Conservation (phyloP, 495 filamentous ascomycete genomes). For the Trichocladium antarcticum region DNA sequence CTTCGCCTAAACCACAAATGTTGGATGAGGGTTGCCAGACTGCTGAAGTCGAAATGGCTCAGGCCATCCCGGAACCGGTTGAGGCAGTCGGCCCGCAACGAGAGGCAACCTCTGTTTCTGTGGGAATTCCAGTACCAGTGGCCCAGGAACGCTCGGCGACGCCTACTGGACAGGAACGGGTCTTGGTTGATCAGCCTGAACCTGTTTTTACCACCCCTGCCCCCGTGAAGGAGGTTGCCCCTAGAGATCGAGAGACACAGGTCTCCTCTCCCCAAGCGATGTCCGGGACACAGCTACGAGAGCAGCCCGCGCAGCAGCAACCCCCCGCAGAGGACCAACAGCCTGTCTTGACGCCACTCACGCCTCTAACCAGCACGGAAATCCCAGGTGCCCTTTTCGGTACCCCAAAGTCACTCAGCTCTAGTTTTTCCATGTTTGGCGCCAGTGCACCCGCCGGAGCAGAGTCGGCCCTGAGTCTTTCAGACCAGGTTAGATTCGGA, state of each 20-base stretch:
- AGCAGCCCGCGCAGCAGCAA: not conserved
- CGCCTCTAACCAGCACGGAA: no score
- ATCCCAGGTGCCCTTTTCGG: conserved; percentile 9
- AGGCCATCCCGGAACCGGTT: not conserved
- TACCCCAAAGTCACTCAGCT: conserved; percentile 1
- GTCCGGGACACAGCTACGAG: not conserved
- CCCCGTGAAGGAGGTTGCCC: not conserved
- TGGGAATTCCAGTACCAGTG: not conserved
- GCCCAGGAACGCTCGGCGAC: not conserved
- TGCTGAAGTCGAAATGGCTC: conserved; percentile 27
- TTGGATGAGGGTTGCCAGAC: conserved; percentile 40
- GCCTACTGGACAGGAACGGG: not conserved
- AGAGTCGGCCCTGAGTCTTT: conserved; percentile 12
- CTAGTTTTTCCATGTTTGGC: conserved; percentile 20
- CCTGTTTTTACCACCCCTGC: not conserved
- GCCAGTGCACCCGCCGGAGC: conserved; percentile 7
- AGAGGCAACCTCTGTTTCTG: not conserved
- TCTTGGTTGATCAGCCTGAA: not conserved
- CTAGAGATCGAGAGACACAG: not conserved
- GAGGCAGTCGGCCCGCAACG: not conserved
- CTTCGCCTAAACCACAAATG: conserved; percentile 28
- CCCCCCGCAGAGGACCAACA: not conserved
- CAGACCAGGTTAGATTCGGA: conserved; percentile 27
- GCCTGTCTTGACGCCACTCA: no score
- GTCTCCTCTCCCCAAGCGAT: no score